phyloP scores from a whole-genome alignment of 768 basidiomycete species.

The Trametes maxima region DNA sequence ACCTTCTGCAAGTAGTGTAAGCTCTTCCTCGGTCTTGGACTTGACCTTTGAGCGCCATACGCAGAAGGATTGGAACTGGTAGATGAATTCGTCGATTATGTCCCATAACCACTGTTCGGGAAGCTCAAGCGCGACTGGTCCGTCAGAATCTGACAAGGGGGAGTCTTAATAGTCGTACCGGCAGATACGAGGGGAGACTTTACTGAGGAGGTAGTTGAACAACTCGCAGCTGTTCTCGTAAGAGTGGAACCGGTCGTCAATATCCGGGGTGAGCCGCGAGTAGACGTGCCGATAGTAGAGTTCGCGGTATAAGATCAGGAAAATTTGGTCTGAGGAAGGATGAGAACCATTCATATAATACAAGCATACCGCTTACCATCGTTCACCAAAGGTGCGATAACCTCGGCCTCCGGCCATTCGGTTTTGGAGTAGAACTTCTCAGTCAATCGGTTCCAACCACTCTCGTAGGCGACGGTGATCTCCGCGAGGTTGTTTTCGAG shows the following conservation, averaged over 20 bases:
- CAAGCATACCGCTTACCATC: constrained; percentile 59
- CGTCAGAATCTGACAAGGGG: constrained; percentile 74
- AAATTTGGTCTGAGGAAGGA: constrained; percentile 74
- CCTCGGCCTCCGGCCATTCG: constrained; percentile 98
- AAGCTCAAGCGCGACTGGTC: constrained; percentile 89
- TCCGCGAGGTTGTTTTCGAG: constrained; percentile 87
- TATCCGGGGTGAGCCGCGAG: constrained; percentile 90
- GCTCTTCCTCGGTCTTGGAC: constrained; percentile 87
- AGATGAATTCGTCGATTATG: constrained; percentile 96
- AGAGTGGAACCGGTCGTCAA: constrained; percentile 97
- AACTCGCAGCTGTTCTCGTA: constrained; percentile 98
- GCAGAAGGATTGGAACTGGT: constrained; percentile 97
- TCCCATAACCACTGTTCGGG: constrained; percentile 99
- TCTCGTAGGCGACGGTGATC: constrained; percentile 93
- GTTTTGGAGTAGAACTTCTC: constrained; percentile 93
- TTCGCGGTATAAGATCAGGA: constrained; percentile 95
- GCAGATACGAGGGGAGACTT: constrained; percentile 32
- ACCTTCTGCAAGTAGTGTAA: constrained; percentile 76
- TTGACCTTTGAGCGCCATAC: constrained; percentile 87
- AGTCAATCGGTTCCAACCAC: constrained; percentile 95
- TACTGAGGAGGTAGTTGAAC: constrained; percentile 96
- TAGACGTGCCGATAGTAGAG: constrained; percentile 96
- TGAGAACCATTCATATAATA: background rate
- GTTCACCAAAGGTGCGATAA: constrained; percentile 91
- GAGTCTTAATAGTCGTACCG: background rate